Conservation (phyloP, 305 asterid genomes). For the Fraxinus sp. region DNA sequence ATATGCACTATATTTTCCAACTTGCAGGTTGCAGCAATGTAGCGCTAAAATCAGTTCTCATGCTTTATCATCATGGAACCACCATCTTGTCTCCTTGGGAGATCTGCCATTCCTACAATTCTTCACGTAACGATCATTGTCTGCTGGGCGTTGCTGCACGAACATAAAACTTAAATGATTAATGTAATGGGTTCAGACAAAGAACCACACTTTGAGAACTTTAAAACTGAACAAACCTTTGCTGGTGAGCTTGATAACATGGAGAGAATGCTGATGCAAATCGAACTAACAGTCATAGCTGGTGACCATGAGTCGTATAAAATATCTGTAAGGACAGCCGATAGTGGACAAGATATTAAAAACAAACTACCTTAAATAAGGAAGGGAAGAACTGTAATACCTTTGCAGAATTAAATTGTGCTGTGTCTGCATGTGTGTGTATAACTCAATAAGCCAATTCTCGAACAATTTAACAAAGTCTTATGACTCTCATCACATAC, state of each 20-base stretch:
- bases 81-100: slow-evolving; percentile 99
- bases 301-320: slow-evolving; percentile 98
- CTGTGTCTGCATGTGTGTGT: background rate
- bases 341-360: background rate
- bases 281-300: slow-evolving; percentile 94
- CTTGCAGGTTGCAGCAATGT: background rate
- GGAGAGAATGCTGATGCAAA: slow-evolving; percentile 96
- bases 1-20: background rate
- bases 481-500: background rate
- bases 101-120: slow-evolving; percentile 88
- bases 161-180: slow-evolving; percentile 2
- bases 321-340: slow-evolving; percentile 53
- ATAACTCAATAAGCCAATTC: background rate
- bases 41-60: slow-evolving; percentile 26
- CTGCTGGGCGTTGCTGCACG: slow-evolving; percentile 89
- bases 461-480: background rate
- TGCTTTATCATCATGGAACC: slow-evolving; percentile 99
- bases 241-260: slow-evolving; percentile 91
- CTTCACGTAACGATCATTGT: slow-evolving; percentile 93
- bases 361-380: background rate
- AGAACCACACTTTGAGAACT: background rate
- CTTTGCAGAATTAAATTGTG: background rate
- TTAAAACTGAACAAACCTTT: slow-evolving; percentile 51
- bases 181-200: background rate
- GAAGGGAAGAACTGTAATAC: background rate